Evolutionary conservation across 2,329 filamentous ascomycete genomes (phyloP).

Genomic region (Apiospora koreana): DNA sequence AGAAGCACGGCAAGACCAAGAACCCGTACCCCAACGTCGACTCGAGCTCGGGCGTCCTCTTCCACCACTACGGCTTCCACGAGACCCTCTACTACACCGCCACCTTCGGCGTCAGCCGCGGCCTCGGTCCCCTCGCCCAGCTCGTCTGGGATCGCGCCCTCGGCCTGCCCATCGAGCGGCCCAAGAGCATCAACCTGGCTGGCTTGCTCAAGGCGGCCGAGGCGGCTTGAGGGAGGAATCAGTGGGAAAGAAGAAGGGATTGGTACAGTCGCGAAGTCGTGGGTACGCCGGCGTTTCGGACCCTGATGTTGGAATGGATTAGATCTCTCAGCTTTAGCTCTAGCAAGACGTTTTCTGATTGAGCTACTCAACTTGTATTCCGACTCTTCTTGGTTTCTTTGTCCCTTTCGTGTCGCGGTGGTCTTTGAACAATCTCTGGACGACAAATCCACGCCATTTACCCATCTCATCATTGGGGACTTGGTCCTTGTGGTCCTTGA

Average conservation of each 20-base stretch:
- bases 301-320: background rate
- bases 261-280: background rate
- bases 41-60: slow-evolving; percentile 87
- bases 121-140: slow-evolving; percentile 87
- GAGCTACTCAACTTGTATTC: background rate
- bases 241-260: background rate
- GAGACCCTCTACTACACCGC: slow-evolving; percentile 93
- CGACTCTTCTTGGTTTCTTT: background rate
- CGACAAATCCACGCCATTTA: too few relatives aligned
- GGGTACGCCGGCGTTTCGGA: background rate
- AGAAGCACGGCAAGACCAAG: slow-evolving; percentile 96
- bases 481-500: too few relatives aligned
- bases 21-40: slow-evolving; percentile 98
- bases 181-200: slow-evolving; percentile 94
- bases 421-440: too few relatives aligned
- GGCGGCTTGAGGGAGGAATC: background rate
- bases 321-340: background rate
- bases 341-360: background rate
- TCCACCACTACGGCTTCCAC: slow-evolving; percentile 97
- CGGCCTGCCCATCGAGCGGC: slow-evolving; percentile 92
- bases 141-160: slow-evolving; percentile 94
- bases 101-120: slow-evolving; percentile 68
- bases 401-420: too few relatives aligned
- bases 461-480: background rate
- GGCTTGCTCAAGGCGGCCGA: slow-evolving; percentile 74